Conservation (phyloP, 2,329 filamentous ascomycete species). For the Tolypocladium paradoxum region DNA sequence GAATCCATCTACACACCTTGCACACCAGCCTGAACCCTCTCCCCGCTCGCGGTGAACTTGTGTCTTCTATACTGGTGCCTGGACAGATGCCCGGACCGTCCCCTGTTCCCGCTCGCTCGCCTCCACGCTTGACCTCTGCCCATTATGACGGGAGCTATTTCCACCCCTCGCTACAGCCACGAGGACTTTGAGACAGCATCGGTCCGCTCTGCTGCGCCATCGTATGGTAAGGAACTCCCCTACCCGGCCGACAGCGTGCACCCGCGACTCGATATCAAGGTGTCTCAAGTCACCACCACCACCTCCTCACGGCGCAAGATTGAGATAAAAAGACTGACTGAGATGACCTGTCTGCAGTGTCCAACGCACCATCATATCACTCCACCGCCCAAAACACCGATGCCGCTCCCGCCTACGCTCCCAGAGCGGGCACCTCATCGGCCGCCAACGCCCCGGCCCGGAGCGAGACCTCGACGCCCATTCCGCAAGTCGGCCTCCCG, state of each 20-base stretch:
- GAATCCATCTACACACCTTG: neutral
- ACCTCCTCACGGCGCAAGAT: neutral
- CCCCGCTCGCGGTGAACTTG: neutral
- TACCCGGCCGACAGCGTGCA: neutral
- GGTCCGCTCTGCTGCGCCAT: constrained; percentile 56
- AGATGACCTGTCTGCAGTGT: constrained; percentile 30
- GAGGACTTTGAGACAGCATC: constrained; percentile 59
- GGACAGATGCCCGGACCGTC: constrained; percentile 1
- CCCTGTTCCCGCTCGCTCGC: constrained; percentile 8
- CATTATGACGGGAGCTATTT: constrained; percentile 20
- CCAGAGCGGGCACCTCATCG: constrained; percentile 12
- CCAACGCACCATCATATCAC: constrained; percentile 55
- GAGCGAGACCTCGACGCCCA: constrained; percentile 14
- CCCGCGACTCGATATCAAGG: no score
- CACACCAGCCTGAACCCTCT: neutral
- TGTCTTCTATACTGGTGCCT: neutral
- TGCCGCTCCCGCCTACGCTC: constrained; percentile 40
- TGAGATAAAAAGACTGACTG: neutral
- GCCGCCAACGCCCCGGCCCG: constrained; percentile 4
- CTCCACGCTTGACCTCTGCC: constrained; percentile 2
- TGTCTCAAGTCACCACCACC: no score
- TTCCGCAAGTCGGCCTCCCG: constrained; percentile 34
- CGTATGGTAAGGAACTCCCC: constrained; percentile 42
- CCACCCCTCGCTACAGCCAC: constrained; percentile 23
- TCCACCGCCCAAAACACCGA: constrained; percentile 39